These are phyloP conservation scores for Knoxdaviesia proteae DNA, from an alignment of 2,329 filamentous ascomycete species.

Conservation along the genomic window DNA sequence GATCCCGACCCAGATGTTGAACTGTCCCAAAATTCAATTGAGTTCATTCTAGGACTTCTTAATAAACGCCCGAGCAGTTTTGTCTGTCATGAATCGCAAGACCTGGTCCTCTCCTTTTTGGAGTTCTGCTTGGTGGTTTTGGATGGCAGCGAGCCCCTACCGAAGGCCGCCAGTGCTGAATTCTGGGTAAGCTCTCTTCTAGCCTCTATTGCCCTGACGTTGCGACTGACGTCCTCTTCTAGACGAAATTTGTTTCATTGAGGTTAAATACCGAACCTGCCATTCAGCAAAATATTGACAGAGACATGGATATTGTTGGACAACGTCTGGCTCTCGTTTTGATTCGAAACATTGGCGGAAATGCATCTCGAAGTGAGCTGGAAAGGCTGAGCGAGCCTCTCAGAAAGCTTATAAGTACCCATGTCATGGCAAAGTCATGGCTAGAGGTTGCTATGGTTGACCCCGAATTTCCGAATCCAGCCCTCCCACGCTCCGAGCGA, in stretches of 20 bases:
- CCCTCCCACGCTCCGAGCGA: slow-evolving; percentile 38
- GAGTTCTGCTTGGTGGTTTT: slow-evolving; percentile 51
- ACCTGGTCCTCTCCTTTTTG: slow-evolving; percentile 27
- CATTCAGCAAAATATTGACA: no score
- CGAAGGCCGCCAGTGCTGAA: slow-evolving; percentile 51
- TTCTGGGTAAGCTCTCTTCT: slow-evolving; percentile 41
- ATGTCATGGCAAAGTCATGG: slow-evolving; percentile 37
- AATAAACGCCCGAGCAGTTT: no score
- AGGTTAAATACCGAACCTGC: no score
- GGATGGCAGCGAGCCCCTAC: slow-evolving; percentile 49
- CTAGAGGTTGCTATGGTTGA: slow-evolving; percentile 37
- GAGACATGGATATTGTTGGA: slow-evolving; percentile 36
- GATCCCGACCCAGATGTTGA: slow-evolving; percentile 52
- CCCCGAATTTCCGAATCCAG: slow-evolving; percentile 35
- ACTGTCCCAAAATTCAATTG: slow-evolving; percentile 51
- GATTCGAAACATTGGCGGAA: slow-evolving; percentile 45
- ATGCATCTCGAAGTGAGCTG: slow-evolving; percentile 49
- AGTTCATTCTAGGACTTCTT: slow-evolving; percentile 15
- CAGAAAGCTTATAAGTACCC: slow-evolving; percentile 41
- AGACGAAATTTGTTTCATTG: no score
- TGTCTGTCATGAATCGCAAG: no score
- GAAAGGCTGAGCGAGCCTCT: slow-evolving; percentile 51
- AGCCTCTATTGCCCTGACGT: no score
- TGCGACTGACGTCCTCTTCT: no score
- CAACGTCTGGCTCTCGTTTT: slow-evolving; percentile 38